Base-by-base conservation (phyloP, 495 filamentous ascomycete species). In the Cudoniella acicularis region DNA sequence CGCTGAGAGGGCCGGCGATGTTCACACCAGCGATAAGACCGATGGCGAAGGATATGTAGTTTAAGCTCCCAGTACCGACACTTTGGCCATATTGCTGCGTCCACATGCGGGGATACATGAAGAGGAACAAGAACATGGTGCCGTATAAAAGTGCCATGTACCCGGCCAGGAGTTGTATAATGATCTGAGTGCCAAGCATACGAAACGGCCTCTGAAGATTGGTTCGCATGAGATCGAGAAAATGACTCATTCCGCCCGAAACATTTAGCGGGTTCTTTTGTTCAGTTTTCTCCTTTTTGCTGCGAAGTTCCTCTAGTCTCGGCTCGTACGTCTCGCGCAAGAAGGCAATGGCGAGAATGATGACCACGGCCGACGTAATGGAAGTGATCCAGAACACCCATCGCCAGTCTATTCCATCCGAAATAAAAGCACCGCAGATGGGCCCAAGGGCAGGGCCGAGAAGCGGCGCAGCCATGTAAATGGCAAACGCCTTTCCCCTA, bases 61-160 rank as follows among this genome's bases (percentile, higher is more conserved):
- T 71, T 4, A 82, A 64, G 4, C 70, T 65, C 0, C 59, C 62
- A 8, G 63, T 64, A 3, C 63, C 57, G 0, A 65, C 56, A 11
- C 61, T 46, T 53, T 60, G 79, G 52, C 71, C 67, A 68, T 90
- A 89, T 21, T 76, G 76, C 1, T 45, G 41, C 10, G 76, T 80
- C 81, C 83, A 91, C 23, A 91, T 80, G 13, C 60, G 48, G 0
- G 87, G 83, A 69, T 89, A 90, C 20, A 83, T 86, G 1, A 85
- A 81, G 2, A 89, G 75, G 51, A 93, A 78, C 59, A 95, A 81
- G 71, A 91, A 95, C 20, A 91, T 70, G 23, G 88, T 85, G 16
- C 88, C 85, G 65, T 90, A 92, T 9, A 85, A 72, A 60, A 90
- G 81, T 47, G 86, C 83, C 71, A 90, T 82, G 67, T 91, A 92